Evolutionary conservation across 176 grass and related monocot genomes (phyloP).

Genomic region (Musa schizocarpa): DNA sequence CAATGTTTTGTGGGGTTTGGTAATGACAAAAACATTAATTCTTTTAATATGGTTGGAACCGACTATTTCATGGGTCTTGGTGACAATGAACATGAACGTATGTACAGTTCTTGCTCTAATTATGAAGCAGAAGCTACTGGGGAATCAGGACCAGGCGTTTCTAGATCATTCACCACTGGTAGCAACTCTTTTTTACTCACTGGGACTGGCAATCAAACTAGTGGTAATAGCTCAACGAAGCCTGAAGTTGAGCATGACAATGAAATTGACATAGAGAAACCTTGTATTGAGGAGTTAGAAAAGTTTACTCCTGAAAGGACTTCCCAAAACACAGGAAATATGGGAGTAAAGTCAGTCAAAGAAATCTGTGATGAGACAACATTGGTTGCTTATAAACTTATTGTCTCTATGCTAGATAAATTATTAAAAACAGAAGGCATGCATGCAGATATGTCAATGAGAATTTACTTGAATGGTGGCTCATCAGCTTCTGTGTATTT

Average conservation of each 20-base stretch:
- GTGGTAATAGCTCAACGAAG: neutral
- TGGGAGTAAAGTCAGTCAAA: neutral
- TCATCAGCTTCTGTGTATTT: slow-evolving; percentile 12
- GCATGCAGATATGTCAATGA: slow-evolving; percentile 21
- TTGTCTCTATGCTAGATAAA: slow-evolving; percentile 40
- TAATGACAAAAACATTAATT: slow-evolving; percentile 20
- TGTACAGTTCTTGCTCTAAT: slow-evolving; percentile 21
- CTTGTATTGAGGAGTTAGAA: neutral
- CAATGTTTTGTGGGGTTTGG: slow-evolving; percentile 4
- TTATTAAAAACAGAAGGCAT: slow-evolving; percentile 27
- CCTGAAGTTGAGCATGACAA: neutral
- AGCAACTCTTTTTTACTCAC: neutral
- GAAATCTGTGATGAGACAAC: slow-evolving; percentile 34
- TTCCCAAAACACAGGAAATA: neutral
- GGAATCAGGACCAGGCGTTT: neutral
- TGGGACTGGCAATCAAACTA: neutral
- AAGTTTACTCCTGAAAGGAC: neutral
- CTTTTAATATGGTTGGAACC: slow-evolving; percentile 28
- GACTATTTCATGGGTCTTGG: slow-evolving; percentile 15
- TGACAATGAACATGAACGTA: slow-evolving; percentile 10
- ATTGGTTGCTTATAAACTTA: slow-evolving; percentile 34
- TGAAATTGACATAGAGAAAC: neutral
- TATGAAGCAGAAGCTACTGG: slow-evolving; percentile 8
- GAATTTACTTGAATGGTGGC: slow-evolving; percentile 30
- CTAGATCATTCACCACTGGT: neutral